Evolutionary conservation across 1,139 yeast genomes (phyloP).

Genomic region (Saccharomyces hybrid): DNA sequence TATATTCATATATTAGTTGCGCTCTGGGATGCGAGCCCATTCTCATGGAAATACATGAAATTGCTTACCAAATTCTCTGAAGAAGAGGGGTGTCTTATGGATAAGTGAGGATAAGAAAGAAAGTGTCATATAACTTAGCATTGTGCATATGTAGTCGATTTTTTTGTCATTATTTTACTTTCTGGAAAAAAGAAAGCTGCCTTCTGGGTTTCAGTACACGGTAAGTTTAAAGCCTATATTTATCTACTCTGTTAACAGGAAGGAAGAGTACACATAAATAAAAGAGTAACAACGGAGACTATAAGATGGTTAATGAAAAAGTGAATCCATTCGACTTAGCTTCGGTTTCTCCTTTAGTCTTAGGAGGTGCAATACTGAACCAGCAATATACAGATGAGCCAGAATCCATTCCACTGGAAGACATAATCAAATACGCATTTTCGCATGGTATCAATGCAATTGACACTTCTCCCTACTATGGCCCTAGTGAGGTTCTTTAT

Average conservation of each 20-base stretch:
- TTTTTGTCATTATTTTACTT: neutral
- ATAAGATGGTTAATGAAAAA: neutral
- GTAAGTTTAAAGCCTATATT: neutral
- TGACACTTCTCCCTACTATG: conserved; percentile 92
- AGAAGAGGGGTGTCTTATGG: too few relatives aligned
- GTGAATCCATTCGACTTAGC: neutral
- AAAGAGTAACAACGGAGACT: neutral
- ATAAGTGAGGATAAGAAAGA: too few relatives aligned
- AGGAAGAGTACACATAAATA: neutral
- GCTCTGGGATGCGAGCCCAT: too few relatives aligned
- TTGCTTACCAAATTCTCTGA: too few relatives aligned
- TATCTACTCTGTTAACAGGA: neutral
- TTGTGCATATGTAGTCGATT: neutral
- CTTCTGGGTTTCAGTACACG: neutral
- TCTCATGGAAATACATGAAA: too few relatives aligned
- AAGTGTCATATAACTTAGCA: too few relatives aligned
- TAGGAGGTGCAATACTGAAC: conserved; percentile 87
- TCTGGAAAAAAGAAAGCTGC: neutral
- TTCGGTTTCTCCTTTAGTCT: conserved; percentile 41
- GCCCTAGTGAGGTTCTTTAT: conserved; percentile 70
- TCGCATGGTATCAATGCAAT: conserved; percentile 63
- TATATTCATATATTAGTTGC: neutral
- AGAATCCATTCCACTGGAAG: conserved; percentile 45
- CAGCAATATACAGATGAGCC: conserved; percentile 70
- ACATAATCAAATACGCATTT: conserved; percentile 55